Base-by-base conservation (phyloP, 805 yeast genomes). In the Hanseniaspora thailandica region DNA sequence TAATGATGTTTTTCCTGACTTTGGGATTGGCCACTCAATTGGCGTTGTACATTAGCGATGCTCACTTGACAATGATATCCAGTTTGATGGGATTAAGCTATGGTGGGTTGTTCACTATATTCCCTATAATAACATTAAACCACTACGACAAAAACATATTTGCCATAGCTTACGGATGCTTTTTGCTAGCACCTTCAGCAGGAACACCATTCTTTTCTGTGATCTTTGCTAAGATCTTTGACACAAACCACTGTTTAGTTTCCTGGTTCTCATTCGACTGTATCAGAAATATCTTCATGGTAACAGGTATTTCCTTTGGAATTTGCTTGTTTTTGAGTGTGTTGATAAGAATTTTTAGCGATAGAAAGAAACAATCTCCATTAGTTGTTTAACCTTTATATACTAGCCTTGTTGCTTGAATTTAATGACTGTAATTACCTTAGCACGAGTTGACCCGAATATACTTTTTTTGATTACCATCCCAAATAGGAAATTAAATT, bases 131-230 rank as follows among this genome's bases (percentile, higher is more conserved):
- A 13, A 78, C 88, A 15, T 82, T 95, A 1, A 72, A 82, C 4
- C 78, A 85, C 2, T 93, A 96, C 88, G 97, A 97, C 0, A 75
- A 84, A 22, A 88, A 84, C 41, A 76, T 85, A 33, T 79, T 90
- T 66, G 97, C 97, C 0, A 84, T 95, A 2, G 84, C 90, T 1
- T 90, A 96, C 86, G 97, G 97, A 2, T 71, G 84, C 25, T 85
- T 87, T 64, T 82, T 87, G 76, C 74, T 85, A 34, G 93, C 94
- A 0, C 95, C 96, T 2, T 96, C 96, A 0, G 57, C 86, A 2
- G 95, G 96, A 1, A 73, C 90, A 1, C 71, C 84, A 4, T 56
- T 77, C 2, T 84, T 76, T 60, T 89, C 95, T 5, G 61, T 84
- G 48, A 58, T 81, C 12, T 88, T 82, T 63, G 96, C 95, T 1